Percentiles rank a stretch among this genome's conserved stretches.
phyloP scores from a whole-genome alignment of 805 yeast genomes.

The Kuraishia piskuri region DNA sequence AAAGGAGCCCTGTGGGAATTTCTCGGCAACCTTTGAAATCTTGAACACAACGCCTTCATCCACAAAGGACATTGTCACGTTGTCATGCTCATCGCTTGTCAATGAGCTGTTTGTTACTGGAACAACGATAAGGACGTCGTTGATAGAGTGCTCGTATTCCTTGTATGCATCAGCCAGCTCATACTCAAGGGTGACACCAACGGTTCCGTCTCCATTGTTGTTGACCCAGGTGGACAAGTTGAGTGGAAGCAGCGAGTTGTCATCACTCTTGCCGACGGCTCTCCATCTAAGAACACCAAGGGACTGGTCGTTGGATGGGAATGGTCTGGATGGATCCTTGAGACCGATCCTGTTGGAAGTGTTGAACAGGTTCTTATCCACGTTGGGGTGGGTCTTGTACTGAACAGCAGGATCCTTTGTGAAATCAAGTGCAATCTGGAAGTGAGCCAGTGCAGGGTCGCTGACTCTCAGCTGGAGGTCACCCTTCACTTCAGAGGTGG shows the following conservation, averaged over 20 bases:
- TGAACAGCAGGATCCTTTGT: slow-evolving; percentile 43
- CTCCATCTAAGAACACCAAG: slow-evolving; percentile 94
- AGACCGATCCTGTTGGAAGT: slow-evolving; percentile 52
- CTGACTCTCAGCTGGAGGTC: slow-evolving; percentile 83
- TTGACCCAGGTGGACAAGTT: slow-evolving; percentile 80
- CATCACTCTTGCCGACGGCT: slow-evolving; percentile 61
- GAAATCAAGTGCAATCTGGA: slow-evolving; percentile 51
- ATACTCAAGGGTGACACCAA: slow-evolving; percentile 81
- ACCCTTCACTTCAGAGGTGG: slow-evolving; percentile 77
- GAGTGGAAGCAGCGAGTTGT: slow-evolving; percentile 52
- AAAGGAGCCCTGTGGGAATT: slow-evolving; percentile 58
- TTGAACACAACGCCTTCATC: slow-evolving; percentile 69
- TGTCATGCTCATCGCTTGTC: slow-evolving; percentile 46
- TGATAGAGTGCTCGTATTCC: slow-evolving; percentile 34
- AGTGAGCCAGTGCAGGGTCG: slow-evolving; percentile 59
- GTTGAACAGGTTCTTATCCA: slow-evolving; percentile 68
- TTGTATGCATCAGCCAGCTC: slow-evolving; percentile 46
- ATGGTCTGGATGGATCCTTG: slow-evolving; percentile 69
- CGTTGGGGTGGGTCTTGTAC: slow-evolving; percentile 94
- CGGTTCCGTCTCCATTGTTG: slow-evolving; percentile 45
- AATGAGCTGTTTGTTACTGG: slow-evolving; percentile 54
- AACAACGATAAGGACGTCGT: slow-evolving; percentile 46
- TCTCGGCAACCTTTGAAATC: slow-evolving; percentile 39
- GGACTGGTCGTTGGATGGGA: slow-evolving; percentile 87
- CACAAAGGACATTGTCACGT: slow-evolving; percentile 44